Evolutionary conservation across 208 protist genomes (phyloP).

Genomic region (Angomonas ambiguus): DNA sequence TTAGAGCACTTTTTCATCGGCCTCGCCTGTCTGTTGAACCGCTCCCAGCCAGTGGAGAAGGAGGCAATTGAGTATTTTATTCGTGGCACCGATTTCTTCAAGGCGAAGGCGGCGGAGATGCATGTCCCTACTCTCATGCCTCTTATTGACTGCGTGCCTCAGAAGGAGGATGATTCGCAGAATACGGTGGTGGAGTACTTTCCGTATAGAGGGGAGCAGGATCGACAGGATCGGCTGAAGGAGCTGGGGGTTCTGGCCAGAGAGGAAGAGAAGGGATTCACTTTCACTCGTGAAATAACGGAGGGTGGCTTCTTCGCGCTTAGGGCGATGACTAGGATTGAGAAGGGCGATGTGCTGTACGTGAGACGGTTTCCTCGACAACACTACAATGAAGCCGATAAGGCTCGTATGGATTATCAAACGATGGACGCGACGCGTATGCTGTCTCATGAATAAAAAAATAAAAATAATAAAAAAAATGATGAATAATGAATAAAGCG

Average conservation of each 20-base stretch:
- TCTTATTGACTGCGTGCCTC: constrained; percentile 71
- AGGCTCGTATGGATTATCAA: constrained; percentile 52
- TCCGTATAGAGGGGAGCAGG: constrained; percentile 35
- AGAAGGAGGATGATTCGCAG: constrained; percentile 71
- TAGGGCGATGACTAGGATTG: constrained; percentile 55
- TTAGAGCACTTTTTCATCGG: constrained; percentile 73
- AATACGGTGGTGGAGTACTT: constrained; percentile 80
- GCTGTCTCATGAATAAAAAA: constrained; percentile 28
- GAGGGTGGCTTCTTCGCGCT: constrained; percentile 77
- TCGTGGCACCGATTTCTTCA: constrained; percentile 83
- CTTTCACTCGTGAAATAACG: constrained; percentile 29
- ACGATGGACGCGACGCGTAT: constrained; percentile 69
- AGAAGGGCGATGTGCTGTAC: constrained; percentile 70
- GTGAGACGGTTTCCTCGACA: constrained; percentile 53
- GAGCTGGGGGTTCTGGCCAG: constrained; percentile 37
- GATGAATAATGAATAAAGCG: too few relatives aligned
- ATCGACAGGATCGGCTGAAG: constrained; percentile 31
- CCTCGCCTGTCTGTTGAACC: constrained; percentile 59
- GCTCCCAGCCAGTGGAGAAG: constrained; percentile 76
- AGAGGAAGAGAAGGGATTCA: constrained; percentile 13
- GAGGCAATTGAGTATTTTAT: constrained; percentile 53
- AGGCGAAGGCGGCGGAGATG: constrained; percentile 75
- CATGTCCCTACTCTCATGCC: constrained; percentile 82
- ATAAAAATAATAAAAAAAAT: constrained; percentile 9
- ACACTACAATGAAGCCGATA: constrained; percentile 18